These are phyloP conservation scores for Suhomyces sp. DNA, from an alignment of 805 yeast species.

Conservation along the genomic window DNA sequence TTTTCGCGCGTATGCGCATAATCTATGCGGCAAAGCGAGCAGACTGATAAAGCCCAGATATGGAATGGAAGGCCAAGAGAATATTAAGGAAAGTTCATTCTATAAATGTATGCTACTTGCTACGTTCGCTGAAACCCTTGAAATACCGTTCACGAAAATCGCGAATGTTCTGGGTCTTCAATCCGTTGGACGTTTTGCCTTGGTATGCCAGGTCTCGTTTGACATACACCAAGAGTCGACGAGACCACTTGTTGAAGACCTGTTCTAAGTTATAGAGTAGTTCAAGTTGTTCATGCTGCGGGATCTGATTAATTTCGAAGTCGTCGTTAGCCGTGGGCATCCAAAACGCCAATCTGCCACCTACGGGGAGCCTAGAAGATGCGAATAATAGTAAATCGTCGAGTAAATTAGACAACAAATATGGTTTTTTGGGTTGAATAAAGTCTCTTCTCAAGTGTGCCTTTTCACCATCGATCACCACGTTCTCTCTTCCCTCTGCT, in stretches of 20 bases:
- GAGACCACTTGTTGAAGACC: constrained; percentile 89
- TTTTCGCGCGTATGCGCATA: background rate
- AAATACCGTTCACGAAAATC: constrained; percentile 76
- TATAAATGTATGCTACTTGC: constrained; percentile 15
- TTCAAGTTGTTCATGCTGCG: constrained; percentile 72
- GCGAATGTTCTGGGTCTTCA: constrained; percentile 47
- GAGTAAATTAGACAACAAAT: constrained; percentile 70
- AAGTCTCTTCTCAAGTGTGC: constrained; percentile 79
- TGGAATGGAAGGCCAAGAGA: background rate
- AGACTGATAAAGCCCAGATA: background rate
- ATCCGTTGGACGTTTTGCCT: constrained; percentile 46
- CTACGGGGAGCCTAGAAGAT: constrained; percentile 62
- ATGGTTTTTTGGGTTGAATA: constrained; percentile 90
- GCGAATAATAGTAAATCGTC: constrained; percentile 78
- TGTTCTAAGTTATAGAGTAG: constrained; percentile 76
- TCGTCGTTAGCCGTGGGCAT: constrained; percentile 96
- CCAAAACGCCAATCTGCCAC: constrained; percentile 91
- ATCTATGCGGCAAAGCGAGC: background rate
- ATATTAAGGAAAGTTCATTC: background rate
- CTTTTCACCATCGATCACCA: constrained; percentile 73
- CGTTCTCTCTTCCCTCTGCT: constrained; percentile 68
- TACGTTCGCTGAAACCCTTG: constrained; percentile 52
- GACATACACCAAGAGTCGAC: constrained; percentile 78
- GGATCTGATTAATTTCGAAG: constrained; percentile 63
- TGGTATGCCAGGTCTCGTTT: constrained; percentile 52